Conservation (phyloP, 2,329 filamentous ascomycete species). For the Hymenoscyphus infarciens region DNA sequence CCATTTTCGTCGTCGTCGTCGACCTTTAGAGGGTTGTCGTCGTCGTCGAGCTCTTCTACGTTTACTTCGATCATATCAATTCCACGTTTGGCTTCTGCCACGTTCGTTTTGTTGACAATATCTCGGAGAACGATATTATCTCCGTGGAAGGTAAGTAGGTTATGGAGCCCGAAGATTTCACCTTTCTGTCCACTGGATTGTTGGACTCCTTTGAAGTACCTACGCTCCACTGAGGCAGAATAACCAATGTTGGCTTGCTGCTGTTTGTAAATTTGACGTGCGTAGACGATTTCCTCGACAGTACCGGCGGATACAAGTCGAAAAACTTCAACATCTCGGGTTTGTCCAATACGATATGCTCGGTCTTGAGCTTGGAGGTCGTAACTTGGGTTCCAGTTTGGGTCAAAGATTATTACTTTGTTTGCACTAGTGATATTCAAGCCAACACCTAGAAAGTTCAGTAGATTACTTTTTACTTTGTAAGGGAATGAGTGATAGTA, state of each 20-base stretch:
- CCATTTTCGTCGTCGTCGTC: slow-evolving; percentile 51
- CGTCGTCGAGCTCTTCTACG: slow-evolving; percentile 57
- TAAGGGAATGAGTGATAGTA: not conserved
- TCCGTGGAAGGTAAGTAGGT: slow-evolving; percentile 79
- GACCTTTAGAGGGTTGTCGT: slow-evolving; percentile 42
- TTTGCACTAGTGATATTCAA: slow-evolving; percentile 97
- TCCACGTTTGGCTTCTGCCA: slow-evolving; percentile 86
- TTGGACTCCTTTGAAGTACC: slow-evolving; percentile 95
- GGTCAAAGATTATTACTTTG: slow-evolving; percentile 95
- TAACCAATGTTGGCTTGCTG: slow-evolving; percentile 98
- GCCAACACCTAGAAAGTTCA: slow-evolving; percentile 57
- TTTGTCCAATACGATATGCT: slow-evolving; percentile 92
- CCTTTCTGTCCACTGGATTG: slow-evolving; percentile 78
- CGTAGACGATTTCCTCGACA: slow-evolving; percentile 96
- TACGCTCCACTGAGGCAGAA: slow-evolving; percentile 82
- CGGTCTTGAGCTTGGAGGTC: slow-evolving; percentile 95
- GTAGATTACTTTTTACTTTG: not conserved
- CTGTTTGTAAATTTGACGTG: slow-evolving; percentile 96
- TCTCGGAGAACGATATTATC: slow-evolving; percentile 82
- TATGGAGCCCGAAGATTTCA: slow-evolving; percentile 87
- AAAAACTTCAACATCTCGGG: slow-evolving; percentile 91
- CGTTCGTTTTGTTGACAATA: slow-evolving; percentile 97
- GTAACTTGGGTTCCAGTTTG: slow-evolving; percentile 95
- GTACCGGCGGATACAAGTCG: slow-evolving; percentile 86
- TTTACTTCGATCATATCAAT: slow-evolving; percentile 77